A percentile compares a stretch with the other conserved stretches of the same genome.
Conservation (phyloP, 108 stramenopile species). For the Poteriospumella lacustris region DNA sequence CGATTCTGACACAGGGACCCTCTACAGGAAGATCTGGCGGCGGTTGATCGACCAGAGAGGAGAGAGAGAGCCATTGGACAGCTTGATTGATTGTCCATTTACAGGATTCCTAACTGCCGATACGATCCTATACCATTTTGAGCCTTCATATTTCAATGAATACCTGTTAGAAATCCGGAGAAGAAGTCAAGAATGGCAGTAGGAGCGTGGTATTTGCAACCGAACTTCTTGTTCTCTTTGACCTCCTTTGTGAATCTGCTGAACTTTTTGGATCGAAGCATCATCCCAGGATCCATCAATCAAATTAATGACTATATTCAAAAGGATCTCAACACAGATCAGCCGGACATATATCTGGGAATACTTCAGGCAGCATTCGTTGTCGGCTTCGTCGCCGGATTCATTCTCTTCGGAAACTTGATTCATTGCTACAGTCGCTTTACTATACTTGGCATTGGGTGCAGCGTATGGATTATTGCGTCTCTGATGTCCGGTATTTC, state of each 20-base stretch:
- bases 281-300: constrained; percentile 47
- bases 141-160: no score
- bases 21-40: no score
- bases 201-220: neutral
- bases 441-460: constrained; percentile 9
- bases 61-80: no score
- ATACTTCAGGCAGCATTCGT: constrained; percentile 52
- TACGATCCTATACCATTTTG: no score
- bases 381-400: constrained; percentile 41
- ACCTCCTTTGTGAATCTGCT: constrained; percentile 34
- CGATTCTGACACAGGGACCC: no score
- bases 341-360: constrained; percentile 46
- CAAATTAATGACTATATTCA: constrained; percentile 46
- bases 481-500: constrained; percentile 34
- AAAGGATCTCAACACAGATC: constrained; percentile 25
- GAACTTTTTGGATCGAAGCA: constrained; percentile 43
- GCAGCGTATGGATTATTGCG: constrained; percentile 39
- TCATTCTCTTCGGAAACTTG: constrained; percentile 40
- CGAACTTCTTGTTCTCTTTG: constrained; percentile 9
- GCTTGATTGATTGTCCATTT: no score
- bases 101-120: no score
- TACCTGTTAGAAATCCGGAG: no score
- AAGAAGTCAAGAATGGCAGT: no score
- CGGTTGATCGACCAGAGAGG: no score
- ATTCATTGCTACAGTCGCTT: constrained; percentile 30